A percentile compares a stretch with the other conserved stretches of the same genome.
phyloP scores from a whole-genome alignment of 2,329 filamentous ascomycete genomes.

The Fonsecaea pugnacius region DNA sequence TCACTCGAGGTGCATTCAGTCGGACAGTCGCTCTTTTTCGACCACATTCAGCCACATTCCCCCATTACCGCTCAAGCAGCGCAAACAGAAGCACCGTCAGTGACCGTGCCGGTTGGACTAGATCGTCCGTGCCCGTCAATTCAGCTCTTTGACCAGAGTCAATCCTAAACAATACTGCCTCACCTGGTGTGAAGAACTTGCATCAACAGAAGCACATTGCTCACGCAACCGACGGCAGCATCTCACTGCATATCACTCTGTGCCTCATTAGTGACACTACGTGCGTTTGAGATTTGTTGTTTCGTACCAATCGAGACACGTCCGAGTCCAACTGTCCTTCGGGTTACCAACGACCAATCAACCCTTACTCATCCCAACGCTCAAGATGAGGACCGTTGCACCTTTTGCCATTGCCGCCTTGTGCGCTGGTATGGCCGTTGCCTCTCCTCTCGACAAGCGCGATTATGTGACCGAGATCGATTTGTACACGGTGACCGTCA shows the following conservation, averaged over 20 bases:
- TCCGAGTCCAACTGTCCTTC: neutral
- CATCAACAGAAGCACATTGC: conserved; percentile 25
- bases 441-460: conserved; percentile 44
- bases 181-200: conserved; percentile 33
- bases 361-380: conserved; percentile 14
- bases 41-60: conserved; percentile 5
- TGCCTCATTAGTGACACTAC: neutral
- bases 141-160: conserved; percentile 33
- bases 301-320: conserved; percentile 9
- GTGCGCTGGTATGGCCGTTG: conserved; percentile 44
- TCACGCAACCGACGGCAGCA: conserved; percentile 12
- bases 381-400: conserved; percentile 30
- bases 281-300: conserved; percentile 2
- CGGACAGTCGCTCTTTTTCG: conserved; percentile 27
- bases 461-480: conserved; percentile 41
- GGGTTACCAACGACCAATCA: conserved; percentile 14
- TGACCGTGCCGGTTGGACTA: conserved; percentile 28
- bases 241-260: conserved; percentile 17
- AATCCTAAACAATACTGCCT: conserved; percentile 23
- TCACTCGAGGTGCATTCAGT: conserved; percentile 29
- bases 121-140: conserved; percentile 27
- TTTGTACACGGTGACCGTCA: conserved; percentile 44
- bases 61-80: conserved; percentile 9
- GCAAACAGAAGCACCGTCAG: conserved; percentile 30
- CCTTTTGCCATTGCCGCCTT: conserved; percentile 43